Conservation (phyloP, 1,139 yeast genomes). For the Sugiyamaella japonica region DNA sequence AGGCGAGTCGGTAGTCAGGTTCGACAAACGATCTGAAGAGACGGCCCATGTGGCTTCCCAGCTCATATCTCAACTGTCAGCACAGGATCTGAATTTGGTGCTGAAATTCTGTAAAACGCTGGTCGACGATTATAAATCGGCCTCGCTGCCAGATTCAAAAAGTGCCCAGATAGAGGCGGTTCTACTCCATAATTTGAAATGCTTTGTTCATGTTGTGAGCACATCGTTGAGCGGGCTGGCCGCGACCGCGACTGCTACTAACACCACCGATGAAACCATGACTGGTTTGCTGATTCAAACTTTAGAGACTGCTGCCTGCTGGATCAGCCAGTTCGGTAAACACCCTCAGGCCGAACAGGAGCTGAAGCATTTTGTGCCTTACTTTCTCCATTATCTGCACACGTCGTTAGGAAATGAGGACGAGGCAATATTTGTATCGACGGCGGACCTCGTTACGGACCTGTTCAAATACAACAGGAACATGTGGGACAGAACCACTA, state of each 20-base stretch:
- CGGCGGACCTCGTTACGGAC: background rate
- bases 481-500: constrained; percentile 1
- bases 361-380: constrained; percentile 6
- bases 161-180: constrained; percentile 17
- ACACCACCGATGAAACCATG: background rate
- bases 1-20: constrained; percentile 5
- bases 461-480: constrained; percentile 9
- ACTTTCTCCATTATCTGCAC: constrained; percentile 7
- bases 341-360: constrained; percentile 4
- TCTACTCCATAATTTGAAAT: constrained; percentile 19
- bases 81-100: constrained; percentile 24
- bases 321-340: constrained; percentile 27
- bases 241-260: background rate
- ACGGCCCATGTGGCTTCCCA: background rate
- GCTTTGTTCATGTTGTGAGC: constrained; percentile 12
- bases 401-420: background rate
- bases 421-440: background rate
- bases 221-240: constrained; percentile 9
- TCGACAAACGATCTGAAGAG: background rate
- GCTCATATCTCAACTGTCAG: constrained; percentile 9
- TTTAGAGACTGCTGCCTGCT: constrained; percentile 23
- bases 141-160: constrained; percentile 17
- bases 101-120: constrained; percentile 33
- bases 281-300: constrained; percentile 12
- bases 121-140: constrained; percentile 31